A percentile compares a stretch with the other conserved stretches of the same genome.
phyloP scores from a whole-genome alignment of 208 protist genomes.

The Sergeia podlipaevii region DNA sequence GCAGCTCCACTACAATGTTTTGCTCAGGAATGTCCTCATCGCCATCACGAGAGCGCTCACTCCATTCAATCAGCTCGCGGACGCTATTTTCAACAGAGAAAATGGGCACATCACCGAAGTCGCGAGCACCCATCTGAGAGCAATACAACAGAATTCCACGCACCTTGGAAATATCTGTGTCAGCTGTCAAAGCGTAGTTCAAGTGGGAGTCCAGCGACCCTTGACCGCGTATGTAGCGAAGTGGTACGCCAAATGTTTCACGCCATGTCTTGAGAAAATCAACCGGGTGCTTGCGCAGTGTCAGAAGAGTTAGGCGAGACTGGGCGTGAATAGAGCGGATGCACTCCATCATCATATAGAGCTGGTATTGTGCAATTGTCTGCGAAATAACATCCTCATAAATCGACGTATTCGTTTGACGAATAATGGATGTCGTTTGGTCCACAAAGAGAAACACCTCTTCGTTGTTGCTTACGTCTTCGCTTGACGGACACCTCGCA shows the following conservation, averaged over 20 bases:
- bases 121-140: conserved; percentile 78
- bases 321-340: conserved; percentile 65
- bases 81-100: conserved; percentile 83
- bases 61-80: conserved; percentile 57
- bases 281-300: conserved; percentile 43
- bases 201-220: conserved; percentile 78
- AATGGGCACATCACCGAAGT: conserved; percentile 86
- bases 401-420: conserved; percentile 54
- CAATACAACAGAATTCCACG: conserved; percentile 86
- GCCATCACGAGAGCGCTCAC: conserved; percentile 20
- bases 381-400: conserved; percentile 86
- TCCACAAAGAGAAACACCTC: conserved; percentile 88
- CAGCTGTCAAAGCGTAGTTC: conserved; percentile 62
- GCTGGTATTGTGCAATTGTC: conserved; percentile 68
- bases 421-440: conserved; percentile 73
- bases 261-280: conserved; percentile 68
- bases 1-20: conserved; percentile 82
- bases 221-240: conserved; percentile 78
- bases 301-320: conserved; percentile 68
- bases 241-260: conserved; percentile 48
- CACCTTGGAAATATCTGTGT: conserved; percentile 36
- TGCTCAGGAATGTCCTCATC: conserved; percentile 40
- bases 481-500: conserved; percentile 3
- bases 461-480: conserved; percentile 9
- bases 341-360: conserved; percentile 86